Base-by-base conservation (phyloP, 805 yeast species). In the Candida boleticola region DNA sequence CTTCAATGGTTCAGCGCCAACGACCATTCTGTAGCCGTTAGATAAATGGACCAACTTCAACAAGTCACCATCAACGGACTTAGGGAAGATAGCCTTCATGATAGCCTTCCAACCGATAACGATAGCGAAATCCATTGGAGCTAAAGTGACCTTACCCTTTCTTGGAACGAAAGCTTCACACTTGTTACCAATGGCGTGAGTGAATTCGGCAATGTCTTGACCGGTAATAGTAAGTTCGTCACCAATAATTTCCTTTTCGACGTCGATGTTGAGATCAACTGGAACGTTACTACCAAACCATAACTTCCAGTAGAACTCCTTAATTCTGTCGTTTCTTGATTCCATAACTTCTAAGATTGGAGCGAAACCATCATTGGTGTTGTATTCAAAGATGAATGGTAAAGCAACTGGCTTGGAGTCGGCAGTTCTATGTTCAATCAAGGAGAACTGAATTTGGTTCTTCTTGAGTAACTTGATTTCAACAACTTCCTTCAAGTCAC, bases 111-210 rank as follows among this genome's bases (percentile, higher is more conserved):
- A 93, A 36, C 99, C 98, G 55, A 90, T 80, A 44, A 93, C 97
- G 64, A 93, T 93, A 38, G 99, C 98, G 61, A 90, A 93, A 74
- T 93, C 99, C 98, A 93, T 92, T 58, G 99, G 99, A 37, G 98
- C 99, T 54, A 82, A 74, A 45, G 88, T 83, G 49, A 77, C 79
- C 66, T 87, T 85, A 50, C 90, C 93, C 39, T 87, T 79, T 73
- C 96, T 82, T 45, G 84, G 77, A 53, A 90, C 96, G 56, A 89
- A 93, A 47, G 95, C 96, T 71, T 93, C 98, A 66, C 96, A 89
- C 52, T 85, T 85, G 79, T 93, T 93, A 53, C 97, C 97, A 61
- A 93, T 88, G 46, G 97, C 97, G 56, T 90, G 97, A 26, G 96
- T 90, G 64, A 93, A 89, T 66, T 90, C 96, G 47, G 89, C 78